Percentiles rank a stretch among this genome's conserved stretches.
Evolutionary conservation across 305 asterid genomes (phyloP).

Genomic region (Fraxinus velutina): DNA sequence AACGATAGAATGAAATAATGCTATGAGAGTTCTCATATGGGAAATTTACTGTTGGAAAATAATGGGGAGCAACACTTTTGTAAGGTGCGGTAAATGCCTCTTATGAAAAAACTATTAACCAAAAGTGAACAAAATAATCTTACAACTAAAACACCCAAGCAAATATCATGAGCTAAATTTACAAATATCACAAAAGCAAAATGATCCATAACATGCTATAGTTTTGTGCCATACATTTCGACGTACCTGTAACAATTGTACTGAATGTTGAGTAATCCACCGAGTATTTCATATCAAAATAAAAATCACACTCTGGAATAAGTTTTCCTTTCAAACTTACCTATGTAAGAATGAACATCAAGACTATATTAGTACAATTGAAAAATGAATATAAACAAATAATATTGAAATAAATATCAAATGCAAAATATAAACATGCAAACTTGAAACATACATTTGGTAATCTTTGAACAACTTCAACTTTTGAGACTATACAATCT

Average conservation of each 20-base stretch:
- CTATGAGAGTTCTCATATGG: background rate
- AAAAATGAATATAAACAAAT: background rate
- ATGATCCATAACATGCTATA: conserved; percentile 2
- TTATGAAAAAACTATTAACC: background rate
- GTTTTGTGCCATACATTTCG: conserved; percentile 15
- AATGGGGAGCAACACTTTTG: conserved; percentile 4
- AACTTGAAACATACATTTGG: conserved; percentile 35
- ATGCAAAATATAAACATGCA: conserved; percentile 7
- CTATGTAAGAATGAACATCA: conserved; percentile 29
- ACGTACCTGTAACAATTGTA: conserved; percentile 32
- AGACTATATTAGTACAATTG: conserved; percentile 17
- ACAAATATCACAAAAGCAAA: background rate
- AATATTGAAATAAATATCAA: conserved; percentile 11
- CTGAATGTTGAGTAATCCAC: conserved; percentile 52
- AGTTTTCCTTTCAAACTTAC: conserved; percentile 30
- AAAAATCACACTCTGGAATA: conserved; percentile 46
- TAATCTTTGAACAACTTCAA: conserved; percentile 41
- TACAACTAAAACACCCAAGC: background rate
- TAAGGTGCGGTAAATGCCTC: background rate
- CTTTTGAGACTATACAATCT: conserved; percentile 51
- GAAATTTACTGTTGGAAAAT: conserved; percentile 3
- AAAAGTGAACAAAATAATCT: background rate
- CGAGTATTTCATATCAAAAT: conserved; percentile 47
- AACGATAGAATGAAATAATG: background rate
- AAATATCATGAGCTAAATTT: conserved; percentile 9